A percentile compares a stretch with the other conserved stretches of the same genome.
phyloP scores from a whole-genome alignment of 2,329 filamentous ascomycete genomes.

The Raffaelea deltoideospora region DNA sequence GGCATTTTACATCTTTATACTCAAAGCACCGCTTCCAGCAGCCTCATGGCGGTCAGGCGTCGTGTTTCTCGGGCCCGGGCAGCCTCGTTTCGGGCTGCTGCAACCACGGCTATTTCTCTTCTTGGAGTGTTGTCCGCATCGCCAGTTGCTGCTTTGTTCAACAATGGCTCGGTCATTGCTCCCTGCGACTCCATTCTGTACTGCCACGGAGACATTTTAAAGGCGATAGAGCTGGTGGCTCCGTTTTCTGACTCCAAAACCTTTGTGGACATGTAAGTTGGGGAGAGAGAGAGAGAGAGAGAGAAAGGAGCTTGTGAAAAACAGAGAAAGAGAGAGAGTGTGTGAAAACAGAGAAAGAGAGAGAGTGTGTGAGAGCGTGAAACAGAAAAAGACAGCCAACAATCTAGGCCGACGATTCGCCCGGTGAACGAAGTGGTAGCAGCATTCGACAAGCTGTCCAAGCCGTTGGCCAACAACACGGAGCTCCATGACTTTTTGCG shows the following conservation, averaged over 20 bases:
- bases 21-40: no score
- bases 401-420: slow-evolving; percentile 38
- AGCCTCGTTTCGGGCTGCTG: background rate
- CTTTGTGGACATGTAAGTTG: slow-evolving; percentile 51
- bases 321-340: no score
- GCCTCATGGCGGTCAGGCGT: no score
- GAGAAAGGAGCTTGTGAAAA: no score
- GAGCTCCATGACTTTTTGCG: slow-evolving; percentile 45
- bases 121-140: background rate
- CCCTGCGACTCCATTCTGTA: slow-evolving; percentile 55
- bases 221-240: slow-evolving; percentile 44
- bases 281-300: no score
- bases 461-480: slow-evolving; percentile 48
- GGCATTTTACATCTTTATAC: no score
- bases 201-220: slow-evolving; percentile 49
- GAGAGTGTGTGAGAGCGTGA: background rate
- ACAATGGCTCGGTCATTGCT: slow-evolving; percentile 43
- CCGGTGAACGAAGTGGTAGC: slow-evolving; percentile 44
- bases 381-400: background rate
- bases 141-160: slow-evolving; percentile 32
- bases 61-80: no score
- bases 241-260: slow-evolving; percentile 56
- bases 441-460: slow-evolving; percentile 42
- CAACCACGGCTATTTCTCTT: background rate
- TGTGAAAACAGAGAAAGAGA: background rate